Evolutionary conservation across 2,329 filamentous ascomycete species (phyloP), one percentile per base, ranked within the genome.

Genomic region (Volutella citrinella): DNA sequence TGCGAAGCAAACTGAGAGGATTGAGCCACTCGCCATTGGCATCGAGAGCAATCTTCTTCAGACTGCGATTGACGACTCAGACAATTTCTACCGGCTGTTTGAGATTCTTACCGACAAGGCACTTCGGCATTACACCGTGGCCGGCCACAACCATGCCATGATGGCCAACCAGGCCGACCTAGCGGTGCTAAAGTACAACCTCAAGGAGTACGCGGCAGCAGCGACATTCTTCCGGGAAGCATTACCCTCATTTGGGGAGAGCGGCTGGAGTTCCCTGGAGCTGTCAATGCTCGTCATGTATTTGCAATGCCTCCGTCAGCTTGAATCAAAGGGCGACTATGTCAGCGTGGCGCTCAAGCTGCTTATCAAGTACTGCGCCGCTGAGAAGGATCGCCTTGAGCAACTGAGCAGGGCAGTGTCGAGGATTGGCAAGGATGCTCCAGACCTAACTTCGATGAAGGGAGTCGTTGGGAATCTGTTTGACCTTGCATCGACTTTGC

Each of bases 201-300:
- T 86, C 4, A 75, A 77, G 15, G 86, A 97, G 46, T 90, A 82
- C 54, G 69, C 68, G 4, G 74, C 79, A 2, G 90, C 93, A 2
- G 81, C 85, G 0, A 75, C 75, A 1, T 90, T 86, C 52, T 93
- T 98, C 51, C 77, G 84, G 50, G 75, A 81, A 27, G 80, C 93
- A 26, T 83, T 86, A 1, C 82, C 84, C 0, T 85, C 87, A 42
- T 95, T 93, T 49, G 84, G 83, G 0, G 79, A 83, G 36, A 80
- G 76, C 36, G 78, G 82, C 27, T 97, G 93, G 90, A 80, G 76
- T 33, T 68, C 82, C 1, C 70, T 95, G 10, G 89, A 97, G 55
- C 69, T 88, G 5, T 84, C 84, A 1, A 86, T 95, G 75, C 72
- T 97, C 6, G 78, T 87, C 45, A 84, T 96, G 72, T 93, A 96